Conservation (phyloP, 2,329 filamentous ascomycete species). For the Beauveria asiatica region DNA sequence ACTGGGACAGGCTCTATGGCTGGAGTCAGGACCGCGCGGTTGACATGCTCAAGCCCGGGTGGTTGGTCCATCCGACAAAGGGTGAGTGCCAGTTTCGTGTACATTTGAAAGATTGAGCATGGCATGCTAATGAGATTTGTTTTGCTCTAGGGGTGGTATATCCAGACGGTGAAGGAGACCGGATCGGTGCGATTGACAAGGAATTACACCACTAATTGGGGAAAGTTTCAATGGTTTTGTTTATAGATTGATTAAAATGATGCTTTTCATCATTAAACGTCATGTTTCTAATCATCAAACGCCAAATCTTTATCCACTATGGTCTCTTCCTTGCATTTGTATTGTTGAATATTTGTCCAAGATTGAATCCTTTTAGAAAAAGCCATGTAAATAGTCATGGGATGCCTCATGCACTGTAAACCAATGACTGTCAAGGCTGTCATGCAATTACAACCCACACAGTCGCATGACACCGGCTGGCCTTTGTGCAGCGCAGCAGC, state of each 20-base stretch:
- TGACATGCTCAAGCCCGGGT: constrained; percentile 6
- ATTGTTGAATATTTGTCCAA: too few species aligned
- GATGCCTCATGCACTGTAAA: background rate
- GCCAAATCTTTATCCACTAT: background rate
- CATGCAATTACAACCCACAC: background rate
- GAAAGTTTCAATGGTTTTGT: background rate
- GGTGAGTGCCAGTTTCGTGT: background rate
- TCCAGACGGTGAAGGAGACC: background rate
- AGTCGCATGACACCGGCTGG: background rate
- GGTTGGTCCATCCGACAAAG: constrained; percentile 8
- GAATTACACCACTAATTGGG: background rate
- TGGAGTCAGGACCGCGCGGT: constrained; percentile 8
- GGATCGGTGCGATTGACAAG: constrained; percentile 6
- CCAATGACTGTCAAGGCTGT: background rate
- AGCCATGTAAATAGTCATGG: background rate
- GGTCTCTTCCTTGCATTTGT: background rate
- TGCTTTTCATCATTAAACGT: background rate
- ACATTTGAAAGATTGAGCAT: background rate
- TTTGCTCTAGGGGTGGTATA: background rate
- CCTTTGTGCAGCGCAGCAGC: background rate
- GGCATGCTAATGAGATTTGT: background rate
- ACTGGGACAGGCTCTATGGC: constrained; percentile 5
- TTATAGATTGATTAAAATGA: background rate
- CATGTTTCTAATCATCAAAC: background rate
- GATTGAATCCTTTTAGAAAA: background rate